Base-by-base conservation (phyloP, 139 green algal genomes). In the Marvania coccoides region DNA sequence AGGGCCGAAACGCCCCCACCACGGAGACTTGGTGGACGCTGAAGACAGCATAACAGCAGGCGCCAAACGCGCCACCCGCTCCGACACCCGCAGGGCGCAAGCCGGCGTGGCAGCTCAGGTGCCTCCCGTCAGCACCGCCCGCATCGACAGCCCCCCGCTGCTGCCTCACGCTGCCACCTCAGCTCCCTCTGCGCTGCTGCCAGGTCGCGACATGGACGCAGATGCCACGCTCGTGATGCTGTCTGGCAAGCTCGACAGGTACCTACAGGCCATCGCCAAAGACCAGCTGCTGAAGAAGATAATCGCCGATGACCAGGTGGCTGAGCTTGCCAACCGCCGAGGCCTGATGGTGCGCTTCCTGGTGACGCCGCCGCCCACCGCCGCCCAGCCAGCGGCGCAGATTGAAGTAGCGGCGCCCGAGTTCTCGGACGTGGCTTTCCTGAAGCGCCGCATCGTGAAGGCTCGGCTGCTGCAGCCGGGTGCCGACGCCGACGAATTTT, bases 391-490 rank as follows among this genome's bases (percentile, higher is more conserved):
- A 51, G 19, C 42, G 19, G 19, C 59, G 12, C 31, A 51, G 37
- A 47, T 77, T 6, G 29, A 58, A 35, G 70, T 77, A 29, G 40
- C 65, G 26, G 70, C 63, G 4, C 70, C 70, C 13, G 42, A 72
- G 39, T 73, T 65, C 26, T 39, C 54, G 36, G 66, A 62, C 14
- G 58, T 78, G 1, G 63, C 72, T 19, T 78, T 69, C 56, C 35
- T 78, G 19, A 78, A 73, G 58, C 64, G 71, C 7, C 40, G 70
- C 38, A 65, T 73, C 24, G 39, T 65, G 3, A 58, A 51, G 1
- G 70, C 63, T 57, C 71, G 65, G 47, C 64, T 77, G 30, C 47
- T 57, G 45, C 67, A n/a, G n/a, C n/a, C n/a, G n/a, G n/a, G n/a
- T n/a, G n/a, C n/a, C n/a, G n/a, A n/a, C n/a, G n/a, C n/a, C n/a